Base-by-base conservation (phyloP, 164 flowering plant genomes). In the Berberis vulgaris region DNA sequence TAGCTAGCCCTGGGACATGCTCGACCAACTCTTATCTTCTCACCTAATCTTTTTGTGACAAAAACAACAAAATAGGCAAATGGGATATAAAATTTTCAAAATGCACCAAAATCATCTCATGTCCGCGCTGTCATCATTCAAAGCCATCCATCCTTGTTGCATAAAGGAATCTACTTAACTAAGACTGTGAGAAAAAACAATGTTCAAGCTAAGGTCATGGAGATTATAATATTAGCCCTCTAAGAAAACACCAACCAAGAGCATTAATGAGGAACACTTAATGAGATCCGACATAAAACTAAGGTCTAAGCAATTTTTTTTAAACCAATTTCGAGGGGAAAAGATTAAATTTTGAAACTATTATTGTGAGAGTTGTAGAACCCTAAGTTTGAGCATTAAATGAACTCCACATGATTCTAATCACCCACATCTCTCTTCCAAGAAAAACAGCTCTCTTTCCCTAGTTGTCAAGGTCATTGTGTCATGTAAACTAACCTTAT, bases 371-470 rank as follows among this genome's bases (percentile, higher is more conserved):
- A 59, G 65, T 70, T 67, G 78, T 66, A 66, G 68, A 76, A 78
- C 72, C 76, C 76, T 53, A 78, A 77, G 75, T 67, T 65, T 56
- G 57, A 54, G 76, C 86, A 83, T 80, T 86, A 64, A 86, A 83
- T 86, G 87, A 67, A 7, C 72, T 71, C 72, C 89, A 86, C 86
- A 81, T 83, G 89, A 82, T 78, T 81, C 87, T 83, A 83, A 80
- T 75, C 79, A 75, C 77, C 77, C 71, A 74, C 81, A 79, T 82
- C 71, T 69, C 70, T 72, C 72, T 81, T 78, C 82, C 83, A 61
- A 78, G 83, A 64, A 79, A 75, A 74, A 79, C 77, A 80, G 73
- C 81, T 60, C 83, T 65, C 66, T 58, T 75, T 69, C 73, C 78
- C 76, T 67, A 71, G 73, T 76, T 80, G 76, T 76, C 74, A 52